These are phyloP conservation scores for Pyrenophora graminea DNA, from an alignment of 2,329 filamentous ascomycete genomes.

Conservation along the genomic window DNA sequence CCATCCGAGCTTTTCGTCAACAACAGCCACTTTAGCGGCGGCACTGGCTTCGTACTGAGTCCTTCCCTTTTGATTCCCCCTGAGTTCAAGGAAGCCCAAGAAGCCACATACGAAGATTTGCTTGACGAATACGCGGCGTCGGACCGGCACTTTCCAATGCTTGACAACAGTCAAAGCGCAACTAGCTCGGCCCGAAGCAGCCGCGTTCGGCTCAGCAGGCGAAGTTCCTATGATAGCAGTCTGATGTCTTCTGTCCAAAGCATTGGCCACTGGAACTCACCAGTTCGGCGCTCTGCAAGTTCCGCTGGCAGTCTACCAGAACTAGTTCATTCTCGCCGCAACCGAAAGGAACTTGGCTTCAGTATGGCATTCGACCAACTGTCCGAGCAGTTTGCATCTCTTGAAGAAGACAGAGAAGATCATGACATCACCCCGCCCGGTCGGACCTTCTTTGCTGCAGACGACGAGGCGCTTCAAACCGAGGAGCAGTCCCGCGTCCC, in stretches of 20 bases:
- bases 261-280: conserved; percentile 41
- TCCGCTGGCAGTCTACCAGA: conserved; percentile 47
- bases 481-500: conserved; percentile 4
- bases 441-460: conserved; percentile 38
- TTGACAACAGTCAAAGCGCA: conserved; percentile 45
- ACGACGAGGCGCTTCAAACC: conserved; percentile 24
- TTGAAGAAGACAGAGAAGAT: conserved; percentile 37
- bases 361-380: conserved; percentile 39
- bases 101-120: conserved; percentile 46
- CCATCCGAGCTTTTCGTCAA: conserved; percentile 30
- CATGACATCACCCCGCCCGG: conserved; percentile 39
- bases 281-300: conserved; percentile 43
- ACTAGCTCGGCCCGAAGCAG: conserved; percentile 54
- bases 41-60: conserved; percentile 45
- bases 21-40: conserved; percentile 20
- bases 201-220: conserved; percentile 59
- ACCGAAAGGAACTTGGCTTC: conserved; percentile 35
- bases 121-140: conserved; percentile 50
- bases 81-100: conserved; percentile 42
- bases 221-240: conserved; percentile 62
- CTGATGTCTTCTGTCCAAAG: conserved; percentile 50
- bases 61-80: conserved; percentile 43
- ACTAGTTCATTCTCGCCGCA: conserved; percentile 42
- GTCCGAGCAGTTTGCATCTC: conserved; percentile 38
- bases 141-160: conserved; percentile 54